Evolutionary conservation across 176 grass and related monocot genomes (phyloP).

Genomic region (Oryza rufipogon): DNA sequence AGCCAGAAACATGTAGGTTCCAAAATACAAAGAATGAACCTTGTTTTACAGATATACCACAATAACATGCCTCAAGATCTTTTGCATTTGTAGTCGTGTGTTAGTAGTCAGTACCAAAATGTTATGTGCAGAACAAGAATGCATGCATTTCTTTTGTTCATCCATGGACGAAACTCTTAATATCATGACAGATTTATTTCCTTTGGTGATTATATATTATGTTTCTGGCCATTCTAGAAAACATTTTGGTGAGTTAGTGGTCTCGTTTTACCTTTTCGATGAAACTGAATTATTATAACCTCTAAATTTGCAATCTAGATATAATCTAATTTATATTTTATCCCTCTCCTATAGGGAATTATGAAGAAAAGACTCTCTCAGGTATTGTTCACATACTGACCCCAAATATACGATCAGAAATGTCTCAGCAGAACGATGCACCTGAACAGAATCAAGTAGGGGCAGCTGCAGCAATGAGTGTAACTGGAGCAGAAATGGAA

Average conservation of each 20-base stretch:
- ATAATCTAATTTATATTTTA: constrained; percentile 15
- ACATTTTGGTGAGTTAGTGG: not conserved
- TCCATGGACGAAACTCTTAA: not conserved
- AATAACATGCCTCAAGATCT: not conserved
- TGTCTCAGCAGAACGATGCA: constrained; percentile 48
- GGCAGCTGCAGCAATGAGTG: constrained; percentile 50
- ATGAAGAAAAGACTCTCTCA: constrained; percentile 57
- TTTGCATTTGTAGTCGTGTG: not conserved
- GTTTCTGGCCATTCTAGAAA: not conserved
- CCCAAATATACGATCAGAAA: constrained; percentile 52
- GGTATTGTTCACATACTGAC: constrained; percentile 57
- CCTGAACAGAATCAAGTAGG: constrained; percentile 60
- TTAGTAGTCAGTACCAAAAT: constrained; percentile 13
- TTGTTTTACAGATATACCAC: constrained; percentile 8
- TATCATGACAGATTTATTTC: constrained; percentile 21
- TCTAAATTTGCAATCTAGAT: constrained; percentile 6
- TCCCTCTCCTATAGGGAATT: constrained; percentile 48
- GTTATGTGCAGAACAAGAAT: not conserved
- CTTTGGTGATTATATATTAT: not conserved
- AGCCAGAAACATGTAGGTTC: not conserved
- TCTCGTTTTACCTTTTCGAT: not conserved
- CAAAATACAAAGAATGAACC: not conserved
- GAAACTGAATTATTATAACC: not conserved
- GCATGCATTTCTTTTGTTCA: not conserved
- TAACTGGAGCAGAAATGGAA: constrained; percentile 51